These are phyloP conservation scores for Circinella umbellata DNA, from an alignment of 371 early-diverging fungal species.

Conservation along the genomic window DNA sequence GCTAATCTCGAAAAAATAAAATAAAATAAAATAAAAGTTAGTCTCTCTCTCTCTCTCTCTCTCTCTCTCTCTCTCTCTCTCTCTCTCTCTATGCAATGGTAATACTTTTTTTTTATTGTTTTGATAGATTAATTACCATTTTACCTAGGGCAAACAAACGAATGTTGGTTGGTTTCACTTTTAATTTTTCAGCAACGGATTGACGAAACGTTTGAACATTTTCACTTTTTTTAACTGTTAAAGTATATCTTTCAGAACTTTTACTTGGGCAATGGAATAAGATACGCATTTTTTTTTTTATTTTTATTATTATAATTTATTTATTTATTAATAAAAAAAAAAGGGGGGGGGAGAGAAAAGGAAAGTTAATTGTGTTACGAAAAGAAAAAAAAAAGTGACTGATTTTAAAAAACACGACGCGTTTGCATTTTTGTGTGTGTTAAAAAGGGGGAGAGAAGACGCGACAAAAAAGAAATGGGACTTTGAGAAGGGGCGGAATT, in stretches of 20 bases:
- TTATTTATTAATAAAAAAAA: neutral
- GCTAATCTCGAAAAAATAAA: conserved; percentile 12
- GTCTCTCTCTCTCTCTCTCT: too few relatives aligned
- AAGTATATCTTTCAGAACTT: neutral
- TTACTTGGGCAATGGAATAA: neutral
- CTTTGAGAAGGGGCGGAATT: too few relatives aligned
- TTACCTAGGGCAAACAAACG: conserved; percentile 37
- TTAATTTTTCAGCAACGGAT: conserved; percentile 11
- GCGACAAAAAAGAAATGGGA: too few relatives aligned
- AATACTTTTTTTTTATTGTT: too few relatives aligned
- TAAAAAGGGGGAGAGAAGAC: too few relatives aligned
- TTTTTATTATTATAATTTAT: too few relatives aligned
- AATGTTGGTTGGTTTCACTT: conserved; percentile 11
- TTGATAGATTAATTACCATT: conserved; percentile 23
- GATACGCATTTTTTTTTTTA: too few relatives aligned
- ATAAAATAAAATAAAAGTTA: too few relatives aligned
- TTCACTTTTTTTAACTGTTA: conserved; percentile 13
- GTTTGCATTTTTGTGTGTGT: too few relatives aligned
- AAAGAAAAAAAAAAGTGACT: too few relatives aligned
- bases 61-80: too few relatives aligned
- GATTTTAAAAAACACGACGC: too few relatives aligned
- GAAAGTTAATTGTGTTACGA: neutral
- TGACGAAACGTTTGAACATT: conserved; percentile 24
- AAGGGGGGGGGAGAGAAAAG: neutral
- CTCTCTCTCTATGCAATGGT: neutral